A percentile compares a stretch with the other conserved stretches of the same genome.
These are phyloP conservation scores for Verticillium zaregamsianum DNA, from an alignment of 2,329 filamentous ascomycete genomes.

Conservation along the genomic window DNA sequence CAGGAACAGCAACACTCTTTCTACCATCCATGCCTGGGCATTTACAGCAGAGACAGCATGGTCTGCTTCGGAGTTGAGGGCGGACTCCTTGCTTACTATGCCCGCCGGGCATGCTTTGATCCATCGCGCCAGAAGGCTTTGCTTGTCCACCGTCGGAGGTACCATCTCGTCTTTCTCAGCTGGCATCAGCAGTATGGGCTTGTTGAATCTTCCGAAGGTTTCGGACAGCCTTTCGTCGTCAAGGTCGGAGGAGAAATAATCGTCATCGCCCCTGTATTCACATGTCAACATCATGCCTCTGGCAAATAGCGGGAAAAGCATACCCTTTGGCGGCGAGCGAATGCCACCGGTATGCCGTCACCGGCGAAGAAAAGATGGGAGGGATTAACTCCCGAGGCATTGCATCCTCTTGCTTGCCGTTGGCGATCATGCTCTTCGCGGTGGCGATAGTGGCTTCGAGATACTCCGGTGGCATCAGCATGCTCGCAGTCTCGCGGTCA, in stretches of 20 bases:
- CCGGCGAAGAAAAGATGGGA: conserved; percentile 25
- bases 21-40: conserved; percentile 43
- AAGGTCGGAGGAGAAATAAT: conserved; percentile 81
- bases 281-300: not conserved
- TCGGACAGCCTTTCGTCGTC: conserved; percentile 44
- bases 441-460: conserved; percentile 40
- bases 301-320: conserved; percentile 15
- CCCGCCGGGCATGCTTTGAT: conserved; percentile 29
- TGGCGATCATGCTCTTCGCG: conserved; percentile 50
- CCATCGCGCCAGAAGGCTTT: conserved; percentile 54
- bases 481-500: conserved; percentile 62
- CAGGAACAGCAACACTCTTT: conserved; percentile 42
- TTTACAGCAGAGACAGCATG: conserved; percentile 42
- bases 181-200: conserved; percentile 59
- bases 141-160: conserved; percentile 52
- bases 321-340: conserved; percentile 47
- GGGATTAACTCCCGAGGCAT: conserved; percentile 4
- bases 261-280: conserved; percentile 64
- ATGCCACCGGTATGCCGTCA: conserved; percentile 49
- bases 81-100: conserved; percentile 46
- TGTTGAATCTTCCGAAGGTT: conserved; percentile 61
- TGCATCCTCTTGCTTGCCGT: conserved; percentile 45
- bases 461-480: conserved; percentile 32
- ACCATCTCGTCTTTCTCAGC: conserved; percentile 64
- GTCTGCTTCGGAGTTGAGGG: conserved; percentile 44